A percentile compares a stretch with the other conserved stretches of the same genome.
Conservation (phyloP, 257 asterid genomes). For the Cynanchum wilfordii region DNA sequence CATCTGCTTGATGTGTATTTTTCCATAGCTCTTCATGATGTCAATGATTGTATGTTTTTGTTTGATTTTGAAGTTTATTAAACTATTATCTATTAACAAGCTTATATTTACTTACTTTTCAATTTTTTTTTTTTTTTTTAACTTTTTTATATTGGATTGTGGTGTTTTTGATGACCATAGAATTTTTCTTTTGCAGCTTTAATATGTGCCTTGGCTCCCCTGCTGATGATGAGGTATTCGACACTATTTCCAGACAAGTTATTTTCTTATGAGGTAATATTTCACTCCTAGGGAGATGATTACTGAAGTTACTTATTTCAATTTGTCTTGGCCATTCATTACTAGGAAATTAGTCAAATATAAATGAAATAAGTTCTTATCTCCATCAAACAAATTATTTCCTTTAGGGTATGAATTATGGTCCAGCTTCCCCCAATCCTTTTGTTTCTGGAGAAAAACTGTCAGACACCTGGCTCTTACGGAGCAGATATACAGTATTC, state of each 20-base stretch:
- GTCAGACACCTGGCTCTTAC: not conserved
- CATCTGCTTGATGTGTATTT: slow-evolving; percentile 72
- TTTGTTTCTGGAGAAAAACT: not conserved
- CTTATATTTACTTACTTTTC: not conserved
- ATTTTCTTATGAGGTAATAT: slow-evolving; percentile 68
- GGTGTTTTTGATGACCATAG: not conserved
- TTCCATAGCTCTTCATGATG: slow-evolving; percentile 57
- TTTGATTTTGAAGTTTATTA: slow-evolving; percentile 21
- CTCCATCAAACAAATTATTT: not conserved
- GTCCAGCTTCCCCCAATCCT: not conserved
- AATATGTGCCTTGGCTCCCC: slow-evolving; percentile 76
- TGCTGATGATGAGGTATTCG: slow-evolving; percentile 76
- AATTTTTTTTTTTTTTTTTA: too few relatives aligned
- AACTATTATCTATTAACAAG: slow-evolving; percentile 4
- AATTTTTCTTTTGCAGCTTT: slow-evolving; percentile 44
- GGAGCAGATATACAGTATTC: not conserved
- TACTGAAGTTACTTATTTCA: not conserved
- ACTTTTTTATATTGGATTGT: not conserved
- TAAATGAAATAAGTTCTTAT: not conserved
- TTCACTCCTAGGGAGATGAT: not conserved
- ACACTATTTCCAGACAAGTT: slow-evolving; percentile 73
- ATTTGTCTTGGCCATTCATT: not conserved
- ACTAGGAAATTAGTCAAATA: not conserved
- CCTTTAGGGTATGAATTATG: not conserved
- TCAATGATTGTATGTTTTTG: slow-evolving; percentile 57